Conservation (phyloP, 768 basidiomycete genomes). For the Leccinum sublutescens region DNA sequence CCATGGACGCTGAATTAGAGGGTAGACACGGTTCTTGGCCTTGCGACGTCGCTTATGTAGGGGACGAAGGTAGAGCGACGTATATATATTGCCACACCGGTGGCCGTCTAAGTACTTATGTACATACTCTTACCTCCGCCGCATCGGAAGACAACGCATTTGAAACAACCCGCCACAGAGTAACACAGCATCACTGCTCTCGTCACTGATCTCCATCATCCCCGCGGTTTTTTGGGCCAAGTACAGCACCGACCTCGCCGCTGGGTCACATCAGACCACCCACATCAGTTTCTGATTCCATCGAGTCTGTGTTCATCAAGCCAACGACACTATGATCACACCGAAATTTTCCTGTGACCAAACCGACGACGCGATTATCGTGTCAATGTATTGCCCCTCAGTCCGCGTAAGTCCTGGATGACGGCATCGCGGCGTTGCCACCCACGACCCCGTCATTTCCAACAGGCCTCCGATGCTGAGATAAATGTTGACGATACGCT, state of each 20-base stretch:
- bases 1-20: conserved; percentile 23
- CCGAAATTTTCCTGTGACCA: conserved; percentile 73
- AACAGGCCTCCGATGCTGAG: conserved; percentile 79
- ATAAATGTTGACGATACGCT: conserved; percentile 70
- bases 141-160: background rate
- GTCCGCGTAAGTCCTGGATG: conserved; percentile 51
- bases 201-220: background rate
- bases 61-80: background rate
- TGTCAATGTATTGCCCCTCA: conserved; percentile 69
- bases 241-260: background rate
- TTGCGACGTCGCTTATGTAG: conserved; percentile 8
- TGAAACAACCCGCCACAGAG: background rate
- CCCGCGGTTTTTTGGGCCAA: background rate
- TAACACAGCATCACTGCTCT: background rate
- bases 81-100: background rate
- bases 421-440: background rate
- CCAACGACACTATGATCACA: conserved; percentile 59
- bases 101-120: conserved; percentile 9
- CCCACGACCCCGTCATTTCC: conserved; percentile 12
- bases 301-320: background rate
- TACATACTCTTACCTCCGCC: background rate
- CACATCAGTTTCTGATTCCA: background rate
- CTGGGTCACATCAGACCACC: background rate
- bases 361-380: conserved; percentile 49
- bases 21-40: background rate